Percentiles rank a stretch among this genome's conserved stretches.
Evolutionary conservation across 805 yeast genomes (phyloP).

Genomic region (Lipomyces kockii): DNA sequence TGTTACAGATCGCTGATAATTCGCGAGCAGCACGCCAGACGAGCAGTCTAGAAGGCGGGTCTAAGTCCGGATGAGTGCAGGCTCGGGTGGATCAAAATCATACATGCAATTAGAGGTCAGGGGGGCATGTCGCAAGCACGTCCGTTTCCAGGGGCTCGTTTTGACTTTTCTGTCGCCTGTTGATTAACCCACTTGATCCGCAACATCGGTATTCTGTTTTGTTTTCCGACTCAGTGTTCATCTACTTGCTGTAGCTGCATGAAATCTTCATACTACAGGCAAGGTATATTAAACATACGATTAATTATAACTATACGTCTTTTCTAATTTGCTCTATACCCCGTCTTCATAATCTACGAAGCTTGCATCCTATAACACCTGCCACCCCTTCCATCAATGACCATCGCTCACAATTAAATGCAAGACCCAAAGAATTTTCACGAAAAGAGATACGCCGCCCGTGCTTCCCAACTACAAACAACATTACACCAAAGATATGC

Average conservation of each 20-base stretch:
- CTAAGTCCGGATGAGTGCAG: background rate
- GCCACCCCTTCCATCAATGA: background rate
- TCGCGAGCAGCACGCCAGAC: background rate
- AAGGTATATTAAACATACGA: background rate
- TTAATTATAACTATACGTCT: background rate
- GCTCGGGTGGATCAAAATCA: background rate
- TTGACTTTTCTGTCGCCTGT: background rate
- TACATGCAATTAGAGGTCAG: background rate
- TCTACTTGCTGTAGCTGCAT: background rate
- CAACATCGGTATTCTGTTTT: background rate
- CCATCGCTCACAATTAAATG: background rate
- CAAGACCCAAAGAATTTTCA: background rate
- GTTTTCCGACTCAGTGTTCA: background rate
- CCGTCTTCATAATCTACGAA: too few species aligned
- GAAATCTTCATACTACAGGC: background rate
- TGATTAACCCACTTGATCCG: background rate
- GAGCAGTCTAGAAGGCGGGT: background rate
- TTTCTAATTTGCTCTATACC: background rate
- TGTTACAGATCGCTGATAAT: background rate
- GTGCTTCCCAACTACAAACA: background rate
- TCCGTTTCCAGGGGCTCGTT: slow-evolving; percentile 8
- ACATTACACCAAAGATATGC: background rate
- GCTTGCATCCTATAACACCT: background rate
- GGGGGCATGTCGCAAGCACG: background rate
- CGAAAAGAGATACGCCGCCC: background rate